Evolutionary conservation across 2,329 filamentous ascomycete genomes (phyloP).

Genomic region (Phialophora verrucosa): DNA sequence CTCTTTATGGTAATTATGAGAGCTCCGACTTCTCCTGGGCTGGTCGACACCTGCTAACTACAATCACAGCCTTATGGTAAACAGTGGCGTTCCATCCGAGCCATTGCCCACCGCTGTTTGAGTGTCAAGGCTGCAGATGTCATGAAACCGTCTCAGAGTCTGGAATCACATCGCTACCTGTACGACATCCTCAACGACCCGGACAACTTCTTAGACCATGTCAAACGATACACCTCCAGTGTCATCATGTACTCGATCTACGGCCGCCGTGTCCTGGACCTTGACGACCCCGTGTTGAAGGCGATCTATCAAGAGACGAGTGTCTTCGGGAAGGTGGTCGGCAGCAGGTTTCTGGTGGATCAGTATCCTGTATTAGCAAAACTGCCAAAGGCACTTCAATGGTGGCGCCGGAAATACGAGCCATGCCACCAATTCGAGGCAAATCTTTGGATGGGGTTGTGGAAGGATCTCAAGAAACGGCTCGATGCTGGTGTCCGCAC

Average conservation of each 20-base stretch:
- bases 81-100: constrained; percentile 15
- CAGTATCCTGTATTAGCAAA: constrained; percentile 28
- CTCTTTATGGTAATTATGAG: constrained; percentile 18
- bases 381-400: constrained; percentile 27
- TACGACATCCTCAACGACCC: constrained; percentile 15
- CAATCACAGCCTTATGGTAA: constrained; percentile 15
- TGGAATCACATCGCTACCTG: constrained; percentile 12
- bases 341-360: constrained; percentile 25
- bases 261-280: constrained; percentile 1
- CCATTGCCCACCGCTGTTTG: constrained; percentile 13
- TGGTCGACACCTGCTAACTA: not conserved
- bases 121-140: constrained; percentile 14
- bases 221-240: constrained; percentile 15
- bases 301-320: constrained; percentile 12
- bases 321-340: constrained; percentile 9
- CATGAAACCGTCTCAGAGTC: constrained; percentile 17
- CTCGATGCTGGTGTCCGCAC: constrained; percentile 3
- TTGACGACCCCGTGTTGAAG: constrained; percentile 19
- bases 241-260: constrained; percentile 12
- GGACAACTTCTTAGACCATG: constrained; percentile 11
- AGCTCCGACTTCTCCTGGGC: not conserved
- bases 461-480: constrained; percentile 6
- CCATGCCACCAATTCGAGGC: constrained; percentile 10
- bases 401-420: constrained; percentile 20
- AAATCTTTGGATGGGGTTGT: constrained; percentile 9